Evolutionary conservation across 805 yeast species (phyloP).

Genomic region (Cyberlindnera saturnus): DNA sequence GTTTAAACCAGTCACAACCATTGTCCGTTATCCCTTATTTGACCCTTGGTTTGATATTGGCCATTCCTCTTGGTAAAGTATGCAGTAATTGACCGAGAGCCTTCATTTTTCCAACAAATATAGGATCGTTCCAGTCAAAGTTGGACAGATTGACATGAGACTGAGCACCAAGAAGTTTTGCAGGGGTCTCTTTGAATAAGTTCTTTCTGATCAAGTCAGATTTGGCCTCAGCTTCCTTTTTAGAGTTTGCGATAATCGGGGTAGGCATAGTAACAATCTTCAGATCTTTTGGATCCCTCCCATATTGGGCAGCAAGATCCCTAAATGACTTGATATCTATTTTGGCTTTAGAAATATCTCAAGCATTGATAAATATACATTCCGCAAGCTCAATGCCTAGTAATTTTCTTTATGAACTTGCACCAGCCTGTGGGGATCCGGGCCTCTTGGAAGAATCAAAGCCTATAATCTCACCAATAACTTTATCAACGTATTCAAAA

Average conservation of each 20-base stretch:
- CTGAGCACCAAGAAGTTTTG: too few relatives aligned
- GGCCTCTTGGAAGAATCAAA: conserved; percentile 16
- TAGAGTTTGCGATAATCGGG: conserved; percentile 33
- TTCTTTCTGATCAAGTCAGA: conserved; percentile 27
- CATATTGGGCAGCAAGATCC: conserved; percentile 27
- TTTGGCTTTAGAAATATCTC: conserved; percentile 28
- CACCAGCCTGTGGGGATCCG: conserved; percentile 40
- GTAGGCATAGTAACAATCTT: conserved; percentile 35
- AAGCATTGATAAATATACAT: conserved; percentile 31
- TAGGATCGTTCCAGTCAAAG: too few relatives aligned
- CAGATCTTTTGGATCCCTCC: conserved; percentile 32
- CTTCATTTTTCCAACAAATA: too few relatives aligned
- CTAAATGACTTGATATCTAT: conserved; percentile 28
- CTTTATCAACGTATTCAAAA: conserved; percentile 35
- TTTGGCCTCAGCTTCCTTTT: conserved; percentile 30
- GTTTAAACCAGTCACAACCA: too few relatives aligned
- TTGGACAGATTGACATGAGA: too few relatives aligned
- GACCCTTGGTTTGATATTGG: too few relatives aligned
- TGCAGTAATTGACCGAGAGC: too few relatives aligned
- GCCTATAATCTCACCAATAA: conserved; percentile 37
- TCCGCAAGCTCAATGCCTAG: conserved; percentile 41
- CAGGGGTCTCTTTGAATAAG: conserved; percentile 36
- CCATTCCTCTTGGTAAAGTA: too few relatives aligned
- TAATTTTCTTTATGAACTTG: conserved; percentile 33
- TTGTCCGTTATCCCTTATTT: too few relatives aligned